Base-by-base conservation (phyloP, 768 basidiomycete species). In the Amanita jacksonii region DNA sequence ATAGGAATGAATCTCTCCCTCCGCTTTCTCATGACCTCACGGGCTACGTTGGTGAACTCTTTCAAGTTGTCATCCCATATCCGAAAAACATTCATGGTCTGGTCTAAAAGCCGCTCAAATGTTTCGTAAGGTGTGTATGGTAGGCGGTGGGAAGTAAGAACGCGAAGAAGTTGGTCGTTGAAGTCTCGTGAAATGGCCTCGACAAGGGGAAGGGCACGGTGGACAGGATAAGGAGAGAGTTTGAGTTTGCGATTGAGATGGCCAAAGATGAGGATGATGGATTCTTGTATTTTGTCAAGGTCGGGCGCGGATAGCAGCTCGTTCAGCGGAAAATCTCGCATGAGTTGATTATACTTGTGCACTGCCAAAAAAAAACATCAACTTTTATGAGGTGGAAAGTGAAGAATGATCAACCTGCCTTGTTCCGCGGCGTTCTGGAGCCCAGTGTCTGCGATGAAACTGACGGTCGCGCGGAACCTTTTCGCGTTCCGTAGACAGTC, bases 271-370 rank as follows among this genome's bases (percentile, higher is more conserved):
- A 85, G 73, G 0, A 75, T 64, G 9, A 97, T 69, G 3, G 88
- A 81, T 61, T 96, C 91, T 57, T 94, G 85, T 28, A 98, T 83
- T 67, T 93, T 96, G 59, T 87, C 85, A 1, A 98, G 77, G 61
- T 98, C 96, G 2, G 96, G 96, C 1, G 96, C 91, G 7, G 93
- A 90, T 20, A 99, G 74, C 15, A 98, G 79, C 57, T 97, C 94
- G 59, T 99, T 96, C 22, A 99, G 71, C 0, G 96, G 96, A 54
- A 98, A 98, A 57, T 99, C 96, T 64, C 94, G 96, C 96, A 99
- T 98, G 45, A 98, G 73, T 50, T 88, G 83, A 56, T 99, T 98
- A 69, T 97, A 94, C 62, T 96, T 97, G 70, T 93, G 91, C 8
- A 97, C 94, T 89, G 52, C 3, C 16, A 41, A 46, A 18, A 38